Base-by-base conservation (phyloP, 176 grass and related monocot species). In the Pontederia crassipes region DNA sequence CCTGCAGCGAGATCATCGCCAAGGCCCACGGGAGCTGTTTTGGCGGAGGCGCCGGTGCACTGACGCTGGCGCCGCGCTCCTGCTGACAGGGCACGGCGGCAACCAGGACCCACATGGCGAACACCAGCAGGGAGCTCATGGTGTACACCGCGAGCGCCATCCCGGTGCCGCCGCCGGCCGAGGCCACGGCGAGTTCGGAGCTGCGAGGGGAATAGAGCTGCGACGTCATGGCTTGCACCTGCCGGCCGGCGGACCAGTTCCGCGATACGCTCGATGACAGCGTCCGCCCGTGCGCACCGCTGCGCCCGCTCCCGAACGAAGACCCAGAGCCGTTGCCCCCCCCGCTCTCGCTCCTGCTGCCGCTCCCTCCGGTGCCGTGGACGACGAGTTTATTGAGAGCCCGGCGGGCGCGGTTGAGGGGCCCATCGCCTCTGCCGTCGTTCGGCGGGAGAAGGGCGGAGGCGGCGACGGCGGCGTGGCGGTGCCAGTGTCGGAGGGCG, bases 91-190 rank as follows among this genome's bases (percentile, higher is more conserved):
- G 87, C 59, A 98, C 77, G n/a, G 88, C 84, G 11, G 79, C 82
- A 2, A 74, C 82, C 3, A 98, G 72, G 17, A 67, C 81, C 93
- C 93, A 98, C 82, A 77, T 89, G 57, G 79, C 58, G 65, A 98
- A 92, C 9, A 75, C 84, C 4, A 98, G 87, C 4, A 89, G 67
- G 2, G 87, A 92, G 59, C 84, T 92, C 93, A 98, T 92, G 52
- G 93, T 91, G 76, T 92, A 92, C 46, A 98, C 64, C 0, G 93
- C 93, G 9, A 86, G 66, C 1, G 84, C 88, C 2, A 92, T 72
- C 0, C 87, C 84, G 50, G 82, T 68, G 0, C 71, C 81, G 0
- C 74, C 75, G 20, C 70, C 73, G 8, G 62, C 28, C 0, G 60
- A 45, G 24, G 63, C 24, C 1, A 71, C 54, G 0, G 75, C 48